Evolutionary conservation across 306 rosid species (phyloP).

Genomic region (Gastrolobium villosum): DNA sequence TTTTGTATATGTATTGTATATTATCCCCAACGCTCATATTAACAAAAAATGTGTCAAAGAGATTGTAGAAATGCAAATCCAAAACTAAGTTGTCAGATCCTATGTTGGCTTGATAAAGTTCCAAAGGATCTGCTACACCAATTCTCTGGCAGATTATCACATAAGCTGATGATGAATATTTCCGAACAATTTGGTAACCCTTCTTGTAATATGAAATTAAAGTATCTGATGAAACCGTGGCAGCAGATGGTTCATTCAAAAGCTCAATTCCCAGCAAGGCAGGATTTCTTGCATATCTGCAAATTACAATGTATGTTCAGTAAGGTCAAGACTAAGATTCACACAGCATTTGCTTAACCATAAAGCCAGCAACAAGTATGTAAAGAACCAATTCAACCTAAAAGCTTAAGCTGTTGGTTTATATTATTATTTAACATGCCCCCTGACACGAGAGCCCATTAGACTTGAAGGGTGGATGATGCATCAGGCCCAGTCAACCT

Average conservation of each 20-base stretch:
- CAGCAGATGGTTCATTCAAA: constrained; percentile 86
- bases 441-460: too few species aligned
- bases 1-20: constrained; percentile 74
- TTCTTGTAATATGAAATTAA: constrained; percentile 78
- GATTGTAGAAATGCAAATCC: constrained; percentile 67
- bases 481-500: too few species aligned
- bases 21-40: constrained; percentile 79
- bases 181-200: constrained; percentile 84
- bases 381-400: too few species aligned
- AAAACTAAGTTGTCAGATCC: constrained; percentile 55
- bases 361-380: constrained; percentile 3
- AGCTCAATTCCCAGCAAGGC: constrained; percentile 92
- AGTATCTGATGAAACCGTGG: constrained; percentile 69
- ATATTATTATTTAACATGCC: too few species aligned
- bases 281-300: constrained; percentile 79
- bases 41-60: constrained; percentile 74
- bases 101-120: constrained; percentile 77
- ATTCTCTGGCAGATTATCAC: constrained; percentile 94
- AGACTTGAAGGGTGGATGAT: too few species aligned
- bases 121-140: constrained; percentile 87
- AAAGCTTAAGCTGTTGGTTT: too few species aligned
- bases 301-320: constrained; percentile 45
- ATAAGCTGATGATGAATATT: constrained; percentile 74
- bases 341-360: constrained; percentile 30
- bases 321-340: constrained; percentile 5